Percentiles rank a stretch among this genome's conserved stretches.
Conservation (phyloP, 2,329 filamentous ascomycete genomes). For the Alternaria angustiovoidea region DNA sequence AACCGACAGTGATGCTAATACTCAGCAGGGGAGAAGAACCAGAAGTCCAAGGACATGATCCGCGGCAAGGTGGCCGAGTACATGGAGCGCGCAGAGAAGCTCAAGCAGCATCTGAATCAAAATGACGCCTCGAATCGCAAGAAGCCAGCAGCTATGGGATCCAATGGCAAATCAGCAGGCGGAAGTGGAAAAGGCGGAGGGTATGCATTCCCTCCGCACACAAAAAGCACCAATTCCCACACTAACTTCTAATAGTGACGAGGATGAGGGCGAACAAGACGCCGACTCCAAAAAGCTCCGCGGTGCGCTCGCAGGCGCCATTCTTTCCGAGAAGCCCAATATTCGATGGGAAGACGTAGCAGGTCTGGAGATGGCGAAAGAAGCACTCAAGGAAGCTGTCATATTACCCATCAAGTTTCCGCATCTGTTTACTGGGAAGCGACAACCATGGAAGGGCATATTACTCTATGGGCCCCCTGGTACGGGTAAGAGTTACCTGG, state of each 20-base stretch:
- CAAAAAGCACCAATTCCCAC: background rate
- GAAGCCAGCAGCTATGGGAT: slow-evolving; percentile 75
- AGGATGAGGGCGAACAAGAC: slow-evolving; percentile 72
- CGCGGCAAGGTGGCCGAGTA: slow-evolving; percentile 94
- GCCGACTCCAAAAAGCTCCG: slow-evolving; percentile 95
- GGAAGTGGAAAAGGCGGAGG: slow-evolving; percentile 68
- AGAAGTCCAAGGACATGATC: slow-evolving; percentile 96
- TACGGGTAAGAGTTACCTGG: slow-evolving; percentile 96
- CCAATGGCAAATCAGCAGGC: slow-evolving; percentile 72
- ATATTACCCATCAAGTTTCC: slow-evolving; percentile 98
- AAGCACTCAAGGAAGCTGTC: slow-evolving; percentile 96
- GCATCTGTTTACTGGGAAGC: slow-evolving; percentile 92
- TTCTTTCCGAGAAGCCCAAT: slow-evolving; percentile 93
- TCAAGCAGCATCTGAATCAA: slow-evolving; percentile 87
- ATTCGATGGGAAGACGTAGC: slow-evolving; percentile 98
- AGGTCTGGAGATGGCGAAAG: slow-evolving; percentile 91
- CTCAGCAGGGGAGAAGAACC: slow-evolving; percentile 84
- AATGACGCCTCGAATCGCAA: slow-evolving; percentile 72
- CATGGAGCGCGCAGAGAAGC: slow-evolving; percentile 98
- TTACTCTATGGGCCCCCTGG: slow-evolving; percentile 94
- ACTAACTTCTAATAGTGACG: slow-evolving; percentile 58
- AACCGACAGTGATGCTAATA: slow-evolving; percentile 23
- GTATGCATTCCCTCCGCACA: slow-evolving; percentile 42
- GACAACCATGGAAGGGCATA: slow-evolving; percentile 98
- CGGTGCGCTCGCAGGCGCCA: slow-evolving; percentile 88